phyloP scores from a whole-genome alignment of 768 basidiomycete species.

The Gymnopilus junonius region DNA sequence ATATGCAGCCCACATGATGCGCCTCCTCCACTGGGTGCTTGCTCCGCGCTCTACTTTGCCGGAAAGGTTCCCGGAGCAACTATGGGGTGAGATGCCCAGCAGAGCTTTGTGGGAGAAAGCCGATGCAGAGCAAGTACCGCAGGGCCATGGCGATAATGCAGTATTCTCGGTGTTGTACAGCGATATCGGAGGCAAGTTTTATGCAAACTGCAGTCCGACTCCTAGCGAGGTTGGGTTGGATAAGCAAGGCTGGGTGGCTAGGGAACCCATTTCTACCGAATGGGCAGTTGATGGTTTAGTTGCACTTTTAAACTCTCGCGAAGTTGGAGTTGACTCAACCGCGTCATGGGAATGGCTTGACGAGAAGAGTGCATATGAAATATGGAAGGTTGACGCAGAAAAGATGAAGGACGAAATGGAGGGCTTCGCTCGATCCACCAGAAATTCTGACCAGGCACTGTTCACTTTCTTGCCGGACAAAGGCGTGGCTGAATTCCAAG shows the following conservation, averaged over 20 bases:
- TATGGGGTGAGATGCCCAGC: constrained; percentile 30
- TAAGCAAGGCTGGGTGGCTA: constrained; percentile 46
- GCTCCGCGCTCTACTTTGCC: constrained; percentile 22
- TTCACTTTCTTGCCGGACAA: constrained; percentile 31
- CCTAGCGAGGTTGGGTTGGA: constrained; percentile 9
- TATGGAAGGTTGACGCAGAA: constrained; percentile 44
- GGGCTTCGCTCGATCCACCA: not conserved
- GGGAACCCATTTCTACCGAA: constrained; percentile 36
- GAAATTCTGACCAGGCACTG: not conserved
- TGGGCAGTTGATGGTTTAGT: constrained; percentile 33
- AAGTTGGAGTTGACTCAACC: not conserved
- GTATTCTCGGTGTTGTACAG: constrained; percentile 33
- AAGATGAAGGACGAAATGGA: constrained; percentile 39
- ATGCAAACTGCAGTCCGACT: constrained; percentile 22
- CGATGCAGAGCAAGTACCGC: not conserved
- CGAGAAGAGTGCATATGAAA: constrained; percentile 30
- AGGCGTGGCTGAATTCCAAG: constrained; percentile 33
- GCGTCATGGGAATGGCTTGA: constrained; percentile 31
- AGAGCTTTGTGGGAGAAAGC: constrained; percentile 17
- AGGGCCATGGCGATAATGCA: constrained; percentile 11
- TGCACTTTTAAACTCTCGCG: not conserved
- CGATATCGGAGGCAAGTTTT: constrained; percentile 30
- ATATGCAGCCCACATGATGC: constrained; percentile 68
- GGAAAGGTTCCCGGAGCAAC: constrained; percentile 22
- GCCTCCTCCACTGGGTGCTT: constrained; percentile 53